Evolutionary conservation across 1,284 basidiomycete genomes (phyloP).

Genomic region (Boletus semigastroideus): DNA sequence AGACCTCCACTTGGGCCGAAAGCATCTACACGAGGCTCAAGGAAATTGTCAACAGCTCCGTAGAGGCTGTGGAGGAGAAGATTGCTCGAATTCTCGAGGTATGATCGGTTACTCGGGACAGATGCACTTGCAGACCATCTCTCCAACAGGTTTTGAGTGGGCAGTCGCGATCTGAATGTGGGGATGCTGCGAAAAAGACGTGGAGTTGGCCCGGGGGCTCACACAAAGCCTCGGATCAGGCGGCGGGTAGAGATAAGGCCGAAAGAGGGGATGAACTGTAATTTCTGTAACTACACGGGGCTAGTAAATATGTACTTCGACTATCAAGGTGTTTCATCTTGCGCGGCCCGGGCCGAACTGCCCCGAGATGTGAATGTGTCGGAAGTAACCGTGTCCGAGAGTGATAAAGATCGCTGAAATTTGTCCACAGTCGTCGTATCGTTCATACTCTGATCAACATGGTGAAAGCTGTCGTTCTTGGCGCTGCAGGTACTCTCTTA

Average conservation of each 20-base stretch:
- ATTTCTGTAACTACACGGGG: background rate
- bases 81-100: constrained; percentile 45
- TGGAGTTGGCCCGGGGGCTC: constrained; percentile 25
- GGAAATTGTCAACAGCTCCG: constrained; percentile 59
- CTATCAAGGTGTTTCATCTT: background rate
- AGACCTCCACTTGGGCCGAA: constrained; percentile 58
- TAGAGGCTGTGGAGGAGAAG: constrained; percentile 69
- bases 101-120: background rate
- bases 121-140: background rate
- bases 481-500: constrained; percentile 71
- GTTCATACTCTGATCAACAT: constrained; percentile 49
- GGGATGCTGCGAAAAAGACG: constrained; percentile 12
- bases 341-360: background rate
- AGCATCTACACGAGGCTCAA: constrained; percentile 56
- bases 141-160: constrained; percentile 37
- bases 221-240: constrained; percentile 33
- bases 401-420: constrained; percentile 20
- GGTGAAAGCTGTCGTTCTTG: constrained; percentile 93
- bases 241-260: constrained; percentile 24
- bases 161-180: constrained; percentile 22
- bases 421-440: constrained; percentile 39
- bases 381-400: constrained; percentile 19
- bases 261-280: constrained; percentile 20
- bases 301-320: background rate
- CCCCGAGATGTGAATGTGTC: constrained; percentile 8